Percentiles rank a stretch among this genome's conserved stretches.
These are phyloP conservation scores for Pichia sp. DNA, from an alignment of 1,139 yeast species.

Conservation along the genomic window DNA sequence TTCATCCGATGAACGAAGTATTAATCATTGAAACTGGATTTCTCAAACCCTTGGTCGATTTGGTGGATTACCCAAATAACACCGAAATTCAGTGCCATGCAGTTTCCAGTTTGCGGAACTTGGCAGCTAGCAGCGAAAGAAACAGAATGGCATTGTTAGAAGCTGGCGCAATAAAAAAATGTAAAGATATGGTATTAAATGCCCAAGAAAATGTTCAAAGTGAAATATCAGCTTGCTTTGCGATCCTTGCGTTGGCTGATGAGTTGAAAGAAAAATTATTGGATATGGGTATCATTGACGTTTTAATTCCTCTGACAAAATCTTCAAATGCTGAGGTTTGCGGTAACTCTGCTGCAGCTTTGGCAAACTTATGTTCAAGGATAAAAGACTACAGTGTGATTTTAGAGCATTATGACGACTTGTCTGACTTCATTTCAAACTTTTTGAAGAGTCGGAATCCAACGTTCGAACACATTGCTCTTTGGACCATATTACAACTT, in stretches of 20 bases:
- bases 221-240: slow-evolving; percentile 96
- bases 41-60: slow-evolving; percentile 78
- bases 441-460: slow-evolving; percentile 83
- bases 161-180: slow-evolving; percentile 93
- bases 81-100: slow-evolving; percentile 98
- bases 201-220: slow-evolving; percentile 89
- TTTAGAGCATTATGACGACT: slow-evolving; percentile 85
- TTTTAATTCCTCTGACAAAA: slow-evolving; percentile 83
- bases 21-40: slow-evolving; percentile 95
- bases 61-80: slow-evolving; percentile 79
- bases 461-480: slow-evolving; percentile 97
- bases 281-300: slow-evolving; percentile 81
- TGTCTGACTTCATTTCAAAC: slow-evolving; percentile 74
- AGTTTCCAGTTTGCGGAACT: slow-evolving; percentile 87
- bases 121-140: slow-evolving; percentile 93
- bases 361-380: slow-evolving; percentile 91
- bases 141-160: slow-evolving; percentile 88
- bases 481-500: slow-evolving; percentile 93
- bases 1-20: slow-evolving; percentile 94
- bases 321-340: slow-evolving; percentile 91
- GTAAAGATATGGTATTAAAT: slow-evolving; percentile 77
- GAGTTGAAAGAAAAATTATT: slow-evolving; percentile 84
- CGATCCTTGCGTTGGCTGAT: slow-evolving; percentile 93
- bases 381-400: slow-evolving; percentile 79
- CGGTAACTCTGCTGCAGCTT: slow-evolving; percentile 97